Base-by-base conservation (phyloP, 495 filamentous ascomycete species). In the Penicillium coprophilum region DNA sequence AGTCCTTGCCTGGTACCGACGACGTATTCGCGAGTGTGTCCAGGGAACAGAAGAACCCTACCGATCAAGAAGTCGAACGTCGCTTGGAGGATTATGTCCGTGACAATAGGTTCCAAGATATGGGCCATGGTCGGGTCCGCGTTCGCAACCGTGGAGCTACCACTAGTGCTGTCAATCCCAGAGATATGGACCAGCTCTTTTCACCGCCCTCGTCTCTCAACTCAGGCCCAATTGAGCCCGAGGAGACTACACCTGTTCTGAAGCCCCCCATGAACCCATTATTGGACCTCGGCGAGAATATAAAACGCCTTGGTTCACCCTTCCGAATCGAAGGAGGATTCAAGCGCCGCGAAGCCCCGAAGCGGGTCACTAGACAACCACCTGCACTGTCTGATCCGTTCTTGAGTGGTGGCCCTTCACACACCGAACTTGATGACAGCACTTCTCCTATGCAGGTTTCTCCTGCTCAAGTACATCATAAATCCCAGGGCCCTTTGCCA, bases 301-400 rank as follows among this genome's bases (percentile, higher is more conserved):
- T 76, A 38, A 78, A 74, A 49, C 75, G 78, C 41, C 67, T 83
- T 41, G 79, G 80, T 46, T 83, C 80, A 12, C 80, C 80, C 13
- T 83, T 83, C 66, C 73, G 71, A 31, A 53, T 71, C 10, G 74
- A 79, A 45, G 55, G 59, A 19, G 58, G 20, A 6, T 49, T 56
- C 41, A 71, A 66, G 52, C 70, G 69, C 47, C 60, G 64, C 17
- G 64, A 65, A 13, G 58, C 67, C 6, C 60, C 71, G 15, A 50
- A 61, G 11, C 55, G 72, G 43, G 63, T 61, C 30, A 59, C 63
- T 24, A 61, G 72, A 57, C 75, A 75, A 51, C 69, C 71, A 24
- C 74, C 75, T 7, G 75, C 74, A 9, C 59, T 75, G 20, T 78
- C 75, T 1, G 77, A 80, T 31, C 73, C 75, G 4, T 78, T 75